Percentiles rank a stretch among this genome's conserved stretches.
Evolutionary conservation across 1,139 yeast genomes (phyloP).

Genomic region (Geotrichum macrosporum): DNA sequence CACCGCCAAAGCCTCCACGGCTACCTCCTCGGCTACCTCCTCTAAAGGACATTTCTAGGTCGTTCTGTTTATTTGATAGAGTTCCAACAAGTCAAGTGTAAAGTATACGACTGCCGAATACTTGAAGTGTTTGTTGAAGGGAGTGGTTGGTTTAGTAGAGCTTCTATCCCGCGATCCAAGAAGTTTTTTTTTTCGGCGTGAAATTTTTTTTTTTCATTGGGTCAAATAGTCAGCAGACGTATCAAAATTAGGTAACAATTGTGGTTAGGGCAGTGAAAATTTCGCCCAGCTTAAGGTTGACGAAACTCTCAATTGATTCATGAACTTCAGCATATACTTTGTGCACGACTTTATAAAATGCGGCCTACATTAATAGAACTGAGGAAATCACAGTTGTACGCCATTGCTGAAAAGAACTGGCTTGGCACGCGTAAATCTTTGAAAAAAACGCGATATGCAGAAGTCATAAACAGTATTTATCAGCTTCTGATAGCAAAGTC

Average conservation of each 20-base stretch:
- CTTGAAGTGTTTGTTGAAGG: too few relatives aligned
- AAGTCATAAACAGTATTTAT: constrained; percentile 5
- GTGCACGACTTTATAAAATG: not conserved
- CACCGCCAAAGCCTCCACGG: constrained; percentile 34
- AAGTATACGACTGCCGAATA: not conserved
- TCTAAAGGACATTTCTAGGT: too few relatives aligned
- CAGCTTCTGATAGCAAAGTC: not conserved
- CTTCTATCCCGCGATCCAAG: too few relatives aligned
- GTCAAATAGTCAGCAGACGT: not conserved
- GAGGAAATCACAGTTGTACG: constrained; percentile 23
- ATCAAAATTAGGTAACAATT: constrained; percentile 2
- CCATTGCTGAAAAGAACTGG: constrained; percentile 27
- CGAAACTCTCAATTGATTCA: too few relatives aligned
- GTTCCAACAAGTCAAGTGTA: not conserved
- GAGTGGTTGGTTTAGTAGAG: too few relatives aligned
- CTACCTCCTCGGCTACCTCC: constrained; percentile 42
- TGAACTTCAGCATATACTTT: too few relatives aligned
- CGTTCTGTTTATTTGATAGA: too few relatives aligned
- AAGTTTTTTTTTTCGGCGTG: constrained; percentile 4
- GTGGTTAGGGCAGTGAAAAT: too few relatives aligned
- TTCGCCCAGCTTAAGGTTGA: too few relatives aligned
- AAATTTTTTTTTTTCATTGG: constrained; percentile 9
- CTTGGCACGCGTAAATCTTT: not conserved
- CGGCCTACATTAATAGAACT: constrained; percentile 24
- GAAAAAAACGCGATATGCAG: constrained; percentile 1